phyloP scores from a whole-genome alignment of 164 flowering plant species.

The Chimonanthus salicifolius region DNA sequence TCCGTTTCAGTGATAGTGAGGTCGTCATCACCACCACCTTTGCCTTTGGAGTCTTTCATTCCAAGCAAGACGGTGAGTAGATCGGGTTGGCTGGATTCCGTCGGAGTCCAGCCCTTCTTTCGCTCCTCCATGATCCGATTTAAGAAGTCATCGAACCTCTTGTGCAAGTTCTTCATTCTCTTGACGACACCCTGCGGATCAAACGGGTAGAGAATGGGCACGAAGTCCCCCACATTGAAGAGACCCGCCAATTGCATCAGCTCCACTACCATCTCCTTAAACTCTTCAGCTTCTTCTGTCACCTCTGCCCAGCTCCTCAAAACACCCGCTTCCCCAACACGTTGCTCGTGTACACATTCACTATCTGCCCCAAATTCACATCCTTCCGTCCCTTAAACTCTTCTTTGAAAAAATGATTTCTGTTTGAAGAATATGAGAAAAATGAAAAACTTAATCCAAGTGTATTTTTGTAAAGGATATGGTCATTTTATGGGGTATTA shows the following conservation, averaged over 20 bases:
- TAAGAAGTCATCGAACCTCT: slow-evolving; percentile 59
- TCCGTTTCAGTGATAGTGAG: slow-evolving; percentile 55
- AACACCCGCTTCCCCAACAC: slow-evolving; percentile 60
- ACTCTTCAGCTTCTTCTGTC: slow-evolving; percentile 46
- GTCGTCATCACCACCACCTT: slow-evolving; percentile 31
- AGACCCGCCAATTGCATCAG: slow-evolving; percentile 72
- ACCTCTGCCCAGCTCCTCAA: slow-evolving; percentile 36
- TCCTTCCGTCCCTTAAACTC: slow-evolving; percentile 13
- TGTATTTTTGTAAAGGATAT: too few relatives aligned
- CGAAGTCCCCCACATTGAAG: slow-evolving; percentile 74
- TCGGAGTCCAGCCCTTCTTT: slow-evolving; percentile 2
- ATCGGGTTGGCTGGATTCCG: slow-evolving; percentile 21
- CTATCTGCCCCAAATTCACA: slow-evolving; percentile 34
- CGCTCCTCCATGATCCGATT: slow-evolving; percentile 54
- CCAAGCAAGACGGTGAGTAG: slow-evolving; percentile 47
- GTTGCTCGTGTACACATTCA: slow-evolving; percentile 72
- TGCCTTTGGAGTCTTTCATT: slow-evolving; percentile 34
- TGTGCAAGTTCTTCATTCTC: slow-evolving; percentile 76
- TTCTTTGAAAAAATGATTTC: too few relatives aligned
- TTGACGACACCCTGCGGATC: slow-evolving; percentile 65
- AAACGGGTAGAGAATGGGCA: slow-evolving; percentile 61
- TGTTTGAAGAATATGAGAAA: too few relatives aligned
- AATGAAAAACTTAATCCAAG: too few relatives aligned
- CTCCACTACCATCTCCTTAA: slow-evolving; percentile 84
- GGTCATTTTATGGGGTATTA: too few relatives aligned